Evolutionary conservation across 345 rosid species (phyloP), one percentile per base, ranked within the genome.

Genomic region (Arabidopsis suecica): DNA sequence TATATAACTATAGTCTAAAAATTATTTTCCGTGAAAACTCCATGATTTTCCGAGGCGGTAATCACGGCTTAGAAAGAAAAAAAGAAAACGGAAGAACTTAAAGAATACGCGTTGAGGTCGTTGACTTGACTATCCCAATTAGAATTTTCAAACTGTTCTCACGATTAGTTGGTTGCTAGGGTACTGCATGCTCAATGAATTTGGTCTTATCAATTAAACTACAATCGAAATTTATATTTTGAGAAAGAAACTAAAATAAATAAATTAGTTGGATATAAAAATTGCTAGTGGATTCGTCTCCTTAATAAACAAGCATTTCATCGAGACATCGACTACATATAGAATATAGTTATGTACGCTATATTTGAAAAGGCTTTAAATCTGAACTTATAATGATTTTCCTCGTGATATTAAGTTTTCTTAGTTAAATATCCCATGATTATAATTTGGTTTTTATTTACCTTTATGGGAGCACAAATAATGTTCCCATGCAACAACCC

Each of bases 401-500:
- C 1, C 9, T 68, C 40, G 9, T 28, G 30, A 68, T 40, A n/a
- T 50, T 42, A 55, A 45, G 12, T 54, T 36, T 68, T 40, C 55
- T 37, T 53, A 50, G 73, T 16, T 61, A 75, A 61, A 62, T 16
- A 3, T 57, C 76, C 36, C 70, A 63, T 77, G 66, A 56, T 77
- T 45, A 50, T 54, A 30, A 61, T n/a, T 55, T 41, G 68, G 57
- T 68, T 34, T 61, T 33, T 50, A 40, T 50, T 44, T 45, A 59
- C 53, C 71, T 69, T 82, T 81, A 38, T 14, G 82, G 78, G 83
- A 74, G 84, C 88, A 85, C 55, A 72, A 78, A 78, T 87, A 69
- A 82, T 87, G 86, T 61, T 72, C 65, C 83, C 85, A 50, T 78
- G 91, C 83, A 78, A 74, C 80, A 50, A 71, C 71, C 79, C 75